These are phyloP conservation scores for Bimuria novae-zelandiae DNA, from an alignment of 2,329 filamentous ascomycete species.

Conservation along the genomic window DNA sequence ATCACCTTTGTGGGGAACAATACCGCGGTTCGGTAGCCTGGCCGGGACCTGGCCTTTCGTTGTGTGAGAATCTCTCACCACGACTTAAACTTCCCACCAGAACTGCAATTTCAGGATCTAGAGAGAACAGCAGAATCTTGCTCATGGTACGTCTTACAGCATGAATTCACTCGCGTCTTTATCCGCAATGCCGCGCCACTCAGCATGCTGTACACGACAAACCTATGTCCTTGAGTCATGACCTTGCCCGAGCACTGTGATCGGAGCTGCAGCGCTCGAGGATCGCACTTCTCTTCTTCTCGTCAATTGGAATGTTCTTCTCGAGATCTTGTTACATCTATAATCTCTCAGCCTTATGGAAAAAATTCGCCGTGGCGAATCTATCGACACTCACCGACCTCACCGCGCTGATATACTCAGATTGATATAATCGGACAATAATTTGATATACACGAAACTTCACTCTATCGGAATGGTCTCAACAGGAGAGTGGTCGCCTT, in stretches of 20 bases:
- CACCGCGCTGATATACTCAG: background rate
- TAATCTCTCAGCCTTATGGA: too few species aligned
- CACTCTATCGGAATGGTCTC: constrained; percentile 4
- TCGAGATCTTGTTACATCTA: too few species aligned
- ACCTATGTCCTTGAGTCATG: constrained; percentile 6
- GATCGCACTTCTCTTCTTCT: background rate
- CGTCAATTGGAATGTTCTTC: too few species aligned
- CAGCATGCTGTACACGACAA: background rate
- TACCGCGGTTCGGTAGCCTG: background rate
- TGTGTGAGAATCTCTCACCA: constrained; percentile 1
- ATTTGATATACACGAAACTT: too few species aligned
- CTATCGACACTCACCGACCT: too few species aligned
- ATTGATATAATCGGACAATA: background rate
- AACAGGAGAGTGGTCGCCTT: constrained; percentile 12
- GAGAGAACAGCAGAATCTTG: too few species aligned
- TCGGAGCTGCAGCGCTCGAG: background rate
- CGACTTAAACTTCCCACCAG: too few species aligned
- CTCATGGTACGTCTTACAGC: too few species aligned
- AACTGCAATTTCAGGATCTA: too few species aligned
- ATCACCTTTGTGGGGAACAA: background rate
- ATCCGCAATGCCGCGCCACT: too few species aligned
- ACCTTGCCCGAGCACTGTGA: background rate
- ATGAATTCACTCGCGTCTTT: too few species aligned
- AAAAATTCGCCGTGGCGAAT: too few species aligned
- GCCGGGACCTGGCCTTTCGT: constrained; percentile 2